Evolutionary conservation across 2,329 filamentous ascomycete genomes (phyloP).

Genomic region (Stachybotrys chlorohalonatus): DNA sequence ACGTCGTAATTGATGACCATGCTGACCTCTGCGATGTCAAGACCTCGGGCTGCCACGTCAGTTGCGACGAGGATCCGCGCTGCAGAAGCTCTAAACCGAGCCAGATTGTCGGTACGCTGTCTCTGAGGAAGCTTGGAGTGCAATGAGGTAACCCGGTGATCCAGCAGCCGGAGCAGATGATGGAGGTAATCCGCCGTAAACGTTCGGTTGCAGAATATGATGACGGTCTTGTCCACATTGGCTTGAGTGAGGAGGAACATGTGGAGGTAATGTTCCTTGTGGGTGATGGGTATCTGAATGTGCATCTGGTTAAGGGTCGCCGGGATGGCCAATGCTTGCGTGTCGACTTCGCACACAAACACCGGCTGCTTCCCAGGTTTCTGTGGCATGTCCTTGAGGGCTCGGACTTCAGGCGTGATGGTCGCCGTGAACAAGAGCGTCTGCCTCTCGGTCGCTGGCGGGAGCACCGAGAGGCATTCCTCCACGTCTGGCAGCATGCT

Average conservation of each 20-base stretch:
- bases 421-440: slow-evolving; percentile 95
- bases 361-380: slow-evolving; percentile 63
- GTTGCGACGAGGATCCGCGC: slow-evolving; percentile 89
- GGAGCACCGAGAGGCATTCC: slow-evolving; percentile 74
- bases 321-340: slow-evolving; percentile 66
- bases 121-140: slow-evolving; percentile 82
- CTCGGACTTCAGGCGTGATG: slow-evolving; percentile 83
- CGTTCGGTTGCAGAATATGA: slow-evolving; percentile 93
- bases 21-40: slow-evolving; percentile 88
- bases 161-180: slow-evolving; percentile 74
- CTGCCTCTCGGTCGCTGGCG: slow-evolving; percentile 70
- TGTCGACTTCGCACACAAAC: slow-evolving; percentile 84
- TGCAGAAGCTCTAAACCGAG: slow-evolving; percentile 80
- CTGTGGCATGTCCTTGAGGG: slow-evolving; percentile 68
- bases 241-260: slow-evolving; percentile 70
- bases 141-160: slow-evolving; percentile 83
- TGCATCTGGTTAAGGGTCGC: slow-evolving; percentile 75
- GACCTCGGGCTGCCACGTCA: slow-evolving; percentile 85
- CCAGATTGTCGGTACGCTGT: slow-evolving; percentile 79
- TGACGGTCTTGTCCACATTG: slow-evolving; percentile 69
- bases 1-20: slow-evolving; percentile 94
- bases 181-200: slow-evolving; percentile 83
- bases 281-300: slow-evolving; percentile 79
- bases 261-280: slow-evolving; percentile 92
- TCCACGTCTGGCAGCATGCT: slow-evolving; percentile 94